Evolutionary conservation across 768 basidiomycete species (phyloP).

Genomic region (Dioszegia crocea): DNA sequence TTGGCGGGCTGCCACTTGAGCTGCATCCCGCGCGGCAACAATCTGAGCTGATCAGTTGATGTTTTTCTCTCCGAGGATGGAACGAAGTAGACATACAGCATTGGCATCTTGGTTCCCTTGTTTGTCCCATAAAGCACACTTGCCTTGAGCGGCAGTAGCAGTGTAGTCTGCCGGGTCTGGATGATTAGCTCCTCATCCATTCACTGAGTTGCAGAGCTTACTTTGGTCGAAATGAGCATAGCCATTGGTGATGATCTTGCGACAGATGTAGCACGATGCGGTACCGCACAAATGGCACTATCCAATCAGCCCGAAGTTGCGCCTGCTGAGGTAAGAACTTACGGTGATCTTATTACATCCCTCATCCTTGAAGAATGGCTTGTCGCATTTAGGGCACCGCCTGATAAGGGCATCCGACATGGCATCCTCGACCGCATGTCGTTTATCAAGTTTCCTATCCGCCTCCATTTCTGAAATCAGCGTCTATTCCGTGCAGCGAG

Average conservation of each 20-base stretch:
- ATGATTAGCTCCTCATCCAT: neutral
- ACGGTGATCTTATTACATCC: conserved; percentile 75
- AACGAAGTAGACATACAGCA: conserved; percentile 18
- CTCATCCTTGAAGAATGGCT: conserved; percentile 54
- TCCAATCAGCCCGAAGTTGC: neutral
- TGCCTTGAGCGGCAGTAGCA: conserved; percentile 1
- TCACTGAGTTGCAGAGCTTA: neutral
- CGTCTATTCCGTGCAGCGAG: neutral
- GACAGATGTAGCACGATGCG: conserved; percentile 79
- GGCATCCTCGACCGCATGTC: conserved; percentile 81
- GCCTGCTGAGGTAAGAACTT: too few species aligned
- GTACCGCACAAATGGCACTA: conserved; percentile 60
- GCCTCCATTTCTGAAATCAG: conserved; percentile 57
- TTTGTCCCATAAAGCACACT: conserved; percentile 40
- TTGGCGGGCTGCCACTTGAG: conserved; percentile 17
- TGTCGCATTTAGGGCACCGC: conserved; percentile 78
- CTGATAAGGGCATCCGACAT: conserved; percentile 87
- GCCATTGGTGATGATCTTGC: conserved; percentile 57
- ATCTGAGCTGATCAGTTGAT: conserved; percentile 15
- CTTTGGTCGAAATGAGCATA: conserved; percentile 47
- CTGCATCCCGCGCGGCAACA: conserved; percentile 33
- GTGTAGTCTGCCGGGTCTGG: conserved; percentile 10
- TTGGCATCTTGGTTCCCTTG: conserved; percentile 16
- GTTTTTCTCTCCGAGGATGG: neutral
- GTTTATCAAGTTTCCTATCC: conserved; percentile 67